Percentiles rank a stretch among this genome's conserved stretches.
Evolutionary conservation across 2,329 filamentous ascomycete genomes (phyloP).

Genomic region (Sporothrix variecibatus): DNA sequence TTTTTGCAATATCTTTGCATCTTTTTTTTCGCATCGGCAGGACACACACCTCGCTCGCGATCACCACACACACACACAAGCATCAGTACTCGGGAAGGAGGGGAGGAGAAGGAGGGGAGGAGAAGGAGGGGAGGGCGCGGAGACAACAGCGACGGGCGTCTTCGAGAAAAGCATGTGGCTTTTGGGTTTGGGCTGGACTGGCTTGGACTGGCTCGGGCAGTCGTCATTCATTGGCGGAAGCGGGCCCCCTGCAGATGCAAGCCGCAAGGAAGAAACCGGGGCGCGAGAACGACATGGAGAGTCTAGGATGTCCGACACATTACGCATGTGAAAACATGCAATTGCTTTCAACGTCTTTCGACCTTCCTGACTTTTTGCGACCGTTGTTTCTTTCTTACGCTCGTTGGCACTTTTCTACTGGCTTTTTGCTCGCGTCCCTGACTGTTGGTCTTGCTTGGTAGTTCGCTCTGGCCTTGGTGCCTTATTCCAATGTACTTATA

Average conservation of each 20-base stretch:
- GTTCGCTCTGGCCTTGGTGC: neutral
- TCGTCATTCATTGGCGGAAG: neutral
- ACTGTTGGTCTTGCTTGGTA: neutral
- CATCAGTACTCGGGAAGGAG: neutral
- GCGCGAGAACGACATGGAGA: neutral
- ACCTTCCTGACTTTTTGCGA: neutral
- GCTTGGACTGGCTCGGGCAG: neutral
- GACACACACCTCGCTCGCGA: neutral
- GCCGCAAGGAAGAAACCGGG: conserved; percentile 4
- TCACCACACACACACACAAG: neutral
- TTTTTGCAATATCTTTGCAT: neutral
- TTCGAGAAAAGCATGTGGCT: conserved; percentile 6
- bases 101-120: neutral
- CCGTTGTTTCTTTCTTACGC: too few species aligned
- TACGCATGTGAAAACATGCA: neutral
- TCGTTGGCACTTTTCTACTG: neutral
- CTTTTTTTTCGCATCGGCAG: neutral
- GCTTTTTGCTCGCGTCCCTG: neutral
- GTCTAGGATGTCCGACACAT: neutral
- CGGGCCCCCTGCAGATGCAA: conserved; percentile 1
- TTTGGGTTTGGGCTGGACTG: neutral
- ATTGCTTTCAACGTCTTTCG: neutral
- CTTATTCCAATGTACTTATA: neutral
- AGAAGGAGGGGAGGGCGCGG: neutral
- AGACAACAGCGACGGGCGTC: neutral